Base-by-base conservation (phyloP, 179 eudicot genomes). In the Vitellaria paradoxa region DNA sequence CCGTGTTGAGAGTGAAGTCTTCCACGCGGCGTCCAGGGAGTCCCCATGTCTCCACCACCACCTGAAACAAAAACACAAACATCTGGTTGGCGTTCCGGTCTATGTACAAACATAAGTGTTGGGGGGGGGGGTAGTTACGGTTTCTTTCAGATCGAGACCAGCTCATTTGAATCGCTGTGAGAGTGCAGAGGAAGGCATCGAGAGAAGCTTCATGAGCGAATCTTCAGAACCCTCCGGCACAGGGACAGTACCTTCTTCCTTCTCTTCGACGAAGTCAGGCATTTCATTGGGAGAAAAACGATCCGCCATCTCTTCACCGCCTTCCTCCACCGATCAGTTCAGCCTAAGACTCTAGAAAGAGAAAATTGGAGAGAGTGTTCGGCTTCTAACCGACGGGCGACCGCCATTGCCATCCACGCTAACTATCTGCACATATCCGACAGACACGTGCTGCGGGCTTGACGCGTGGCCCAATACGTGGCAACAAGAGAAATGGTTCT, bases 21-120 rank as follows among this genome's bases (percentile, higher is more conserved):
- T 85, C 79, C 40, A 87, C 87, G 0, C 67, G 81, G 70, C 79
- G 81, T 65, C 84, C 78, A 60, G 79, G 49, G 45, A 73, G 76
- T 24, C 75, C 80, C 95, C 97, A 92, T 30, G 95, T 90, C 77
- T 93, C 91, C 74, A 75, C 81, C 85, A 88, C 89, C 70, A 88
- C 86, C 97, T 90, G 85, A 45, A 68, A 74, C 20, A n/a, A 50
- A 49, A 49, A 57, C 82, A 80, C 49, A 79, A 40, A 65, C 63
- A 77, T 79, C 46, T 68, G 40, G 72, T 66, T 0, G 26, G 40
- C 69, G 45, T 23, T 30, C 59, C 21, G 1, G 21, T n/a, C 9
- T 14, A 66, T 37, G 14, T 17, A 68, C 5, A 0, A 9, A 49
- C 24, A 68, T 23, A 13, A 3, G 42, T 0, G 20, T 1, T 15